These are phyloP conservation scores for Vararia minispora DNA, from an alignment of 768 basidiomycete species.

Conservation along the genomic window DNA sequence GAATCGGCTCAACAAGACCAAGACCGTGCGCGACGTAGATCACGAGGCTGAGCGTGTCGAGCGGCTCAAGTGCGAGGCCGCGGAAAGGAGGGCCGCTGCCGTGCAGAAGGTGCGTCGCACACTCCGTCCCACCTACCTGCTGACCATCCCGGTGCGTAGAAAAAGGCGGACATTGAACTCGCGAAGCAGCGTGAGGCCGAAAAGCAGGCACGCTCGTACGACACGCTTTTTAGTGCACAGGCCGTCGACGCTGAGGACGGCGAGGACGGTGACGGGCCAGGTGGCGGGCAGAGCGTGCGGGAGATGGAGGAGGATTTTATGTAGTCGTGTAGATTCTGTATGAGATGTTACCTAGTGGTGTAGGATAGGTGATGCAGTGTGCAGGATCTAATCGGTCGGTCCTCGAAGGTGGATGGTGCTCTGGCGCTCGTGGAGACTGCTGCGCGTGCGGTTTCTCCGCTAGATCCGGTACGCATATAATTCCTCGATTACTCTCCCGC, in stretches of 20 bases:
- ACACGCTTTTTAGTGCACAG: slow-evolving; percentile 60
- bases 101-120: slow-evolving; percentile 47
- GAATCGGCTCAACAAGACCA: slow-evolving; percentile 91
- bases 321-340: no score
- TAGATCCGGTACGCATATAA: no score
- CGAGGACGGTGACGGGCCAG: slow-evolving; percentile 30
- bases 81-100: slow-evolving; percentile 47
- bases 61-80: slow-evolving; percentile 66
- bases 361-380: no score
- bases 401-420: no score
- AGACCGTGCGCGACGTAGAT: slow-evolving; percentile 71
- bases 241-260: slow-evolving; percentile 40
- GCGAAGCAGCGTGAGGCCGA: slow-evolving; percentile 71
- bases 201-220: slow-evolving; percentile 83
- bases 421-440: no score
- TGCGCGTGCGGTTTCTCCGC: no score
- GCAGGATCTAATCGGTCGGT: no score
- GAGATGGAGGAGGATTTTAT: slow-evolving; percentile 88
- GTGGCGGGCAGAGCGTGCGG: no score
- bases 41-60: slow-evolving; percentile 85
- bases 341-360: no score
- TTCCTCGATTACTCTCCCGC: no score
- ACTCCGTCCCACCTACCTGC: not conserved
- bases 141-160: slow-evolving; percentile 29
- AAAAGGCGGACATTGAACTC: slow-evolving; percentile 68